These are phyloP conservation scores for Chalciporus sp. DNA, from an alignment of 1,284 basidiomycete species.

Conservation along the genomic window DNA sequence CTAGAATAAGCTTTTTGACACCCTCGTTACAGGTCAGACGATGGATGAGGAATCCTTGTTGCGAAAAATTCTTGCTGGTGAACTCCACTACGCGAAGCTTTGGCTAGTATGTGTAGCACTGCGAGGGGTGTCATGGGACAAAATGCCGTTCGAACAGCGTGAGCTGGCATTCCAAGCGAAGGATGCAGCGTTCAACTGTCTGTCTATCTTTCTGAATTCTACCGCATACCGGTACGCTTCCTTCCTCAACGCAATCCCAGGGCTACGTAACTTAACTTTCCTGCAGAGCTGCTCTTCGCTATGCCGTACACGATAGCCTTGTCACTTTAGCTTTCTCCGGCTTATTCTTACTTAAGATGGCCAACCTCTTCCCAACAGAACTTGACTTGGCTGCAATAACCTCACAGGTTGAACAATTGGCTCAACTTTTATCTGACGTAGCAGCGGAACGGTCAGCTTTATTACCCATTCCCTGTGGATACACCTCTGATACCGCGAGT, in stretches of 20 bases:
- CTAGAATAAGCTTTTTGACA: conserved; percentile 9
- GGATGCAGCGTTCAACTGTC: conserved; percentile 84
- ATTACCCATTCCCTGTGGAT: background rate
- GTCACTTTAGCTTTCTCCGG: conserved; percentile 92
- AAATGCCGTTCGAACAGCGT: conserved; percentile 91
- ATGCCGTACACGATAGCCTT: conserved; percentile 91
- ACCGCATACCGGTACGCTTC: conserved; percentile 68
- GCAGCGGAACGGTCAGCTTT: conserved; percentile 76
- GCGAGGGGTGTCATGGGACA: conserved; percentile 90
- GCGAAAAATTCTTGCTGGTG: conserved; percentile 83
- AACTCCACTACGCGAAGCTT: conserved; percentile 88
- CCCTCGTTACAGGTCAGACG: conserved; percentile 53
- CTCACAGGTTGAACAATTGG: conserved; percentile 81
- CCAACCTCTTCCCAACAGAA: conserved; percentile 81
- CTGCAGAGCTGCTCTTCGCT: conserved; percentile 75
- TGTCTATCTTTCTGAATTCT: conserved; percentile 79
- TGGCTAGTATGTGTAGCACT: conserved; percentile 94
- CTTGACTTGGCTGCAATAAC: conserved; percentile 76
- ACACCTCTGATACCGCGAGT: conserved; percentile 12
- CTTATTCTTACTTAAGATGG: conserved; percentile 91
- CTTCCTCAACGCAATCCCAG: background rate
- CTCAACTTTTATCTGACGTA: conserved; percentile 80
- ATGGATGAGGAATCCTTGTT: conserved; percentile 85
- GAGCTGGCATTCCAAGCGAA: conserved; percentile 94
- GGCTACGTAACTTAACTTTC: background rate